Evolutionary conservation across 164 flowering plant genomes (phyloP).

Genomic region (Protea cynaroides): DNA sequence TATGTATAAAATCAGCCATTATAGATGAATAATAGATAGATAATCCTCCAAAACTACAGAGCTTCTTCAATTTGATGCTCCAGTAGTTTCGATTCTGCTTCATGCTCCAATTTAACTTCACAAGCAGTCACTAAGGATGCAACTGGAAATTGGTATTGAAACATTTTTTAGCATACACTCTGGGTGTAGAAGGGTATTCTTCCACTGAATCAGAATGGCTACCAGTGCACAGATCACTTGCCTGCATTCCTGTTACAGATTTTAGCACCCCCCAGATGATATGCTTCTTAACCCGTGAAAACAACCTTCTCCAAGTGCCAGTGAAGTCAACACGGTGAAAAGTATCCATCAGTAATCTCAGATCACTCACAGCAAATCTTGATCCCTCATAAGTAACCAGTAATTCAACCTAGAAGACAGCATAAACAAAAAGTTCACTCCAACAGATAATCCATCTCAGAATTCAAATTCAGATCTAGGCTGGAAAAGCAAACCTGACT

Average conservation of each 20-base stretch:
- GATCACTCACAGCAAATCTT: slow-evolving; percentile 83
- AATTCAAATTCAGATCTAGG: not conserved
- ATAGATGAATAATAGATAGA: too few relatives aligned
- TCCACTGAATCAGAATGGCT: not conserved
- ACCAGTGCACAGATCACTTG: slow-evolving; percentile 10
- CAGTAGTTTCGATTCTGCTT: too few relatives aligned
- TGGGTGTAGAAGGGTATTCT: not conserved
- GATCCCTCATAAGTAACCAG: slow-evolving; percentile 92
- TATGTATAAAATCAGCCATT: too few relatives aligned
- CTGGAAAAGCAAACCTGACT: slow-evolving; percentile 65
- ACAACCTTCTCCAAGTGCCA: slow-evolving; percentile 93
- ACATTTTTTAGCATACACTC: not conserved
- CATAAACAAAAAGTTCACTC: not conserved
- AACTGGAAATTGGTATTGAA: not conserved
- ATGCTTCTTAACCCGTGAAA: slow-evolving; percentile 95
- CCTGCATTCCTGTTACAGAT: slow-evolving; percentile 99
- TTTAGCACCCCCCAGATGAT: slow-evolving; percentile 97
- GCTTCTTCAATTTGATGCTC: too few relatives aligned
- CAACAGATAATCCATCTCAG: not conserved
- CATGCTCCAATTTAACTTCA: too few relatives aligned
- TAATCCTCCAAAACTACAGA: too few relatives aligned
- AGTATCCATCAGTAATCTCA: slow-evolving; percentile 89
- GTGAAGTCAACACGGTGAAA: slow-evolving; percentile 87
- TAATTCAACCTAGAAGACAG: slow-evolving; percentile 71
- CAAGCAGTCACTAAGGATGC: too few relatives aligned